A percentile compares a stretch with the other conserved stretches of the same genome.
phyloP scores from a whole-genome alignment of 805 yeast genomes.

The Pichia thaimueangensis region DNA sequence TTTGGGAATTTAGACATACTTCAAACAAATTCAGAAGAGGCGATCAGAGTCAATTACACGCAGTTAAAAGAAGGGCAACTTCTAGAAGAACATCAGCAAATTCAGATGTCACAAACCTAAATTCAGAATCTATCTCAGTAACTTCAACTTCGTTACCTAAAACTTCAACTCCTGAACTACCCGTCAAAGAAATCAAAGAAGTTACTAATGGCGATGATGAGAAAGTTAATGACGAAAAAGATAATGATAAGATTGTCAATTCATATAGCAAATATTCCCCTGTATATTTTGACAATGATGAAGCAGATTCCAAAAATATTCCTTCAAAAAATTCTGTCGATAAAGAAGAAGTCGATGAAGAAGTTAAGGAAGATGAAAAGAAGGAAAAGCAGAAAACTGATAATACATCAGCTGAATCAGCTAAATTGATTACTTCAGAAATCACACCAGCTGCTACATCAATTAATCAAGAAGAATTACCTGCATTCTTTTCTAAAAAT shows the following conservation, averaged over 20 bases:
- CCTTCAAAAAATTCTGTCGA: background rate
- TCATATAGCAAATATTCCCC: background rate
- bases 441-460: too few species aligned
- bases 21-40: slow-evolving; percentile 44
- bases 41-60: slow-evolving; percentile 38
- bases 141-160: background rate
- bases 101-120: background rate
- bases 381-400: background rate
- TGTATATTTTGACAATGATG: background rate
- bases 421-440: too few species aligned
- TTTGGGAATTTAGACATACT: slow-evolving; percentile 54
- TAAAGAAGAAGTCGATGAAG: background rate
- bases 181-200: background rate
- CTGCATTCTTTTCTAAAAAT: too few species aligned
- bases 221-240: background rate
- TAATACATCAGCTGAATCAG: too few species aligned
- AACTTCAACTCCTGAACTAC: background rate
- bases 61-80: slow-evolving; percentile 39
- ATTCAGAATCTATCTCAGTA: background rate
- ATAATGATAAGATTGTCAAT: background rate
- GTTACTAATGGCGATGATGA: background rate
- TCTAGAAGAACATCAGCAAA: slow-evolving; percentile 9
- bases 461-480: too few species aligned
- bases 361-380: background rate
- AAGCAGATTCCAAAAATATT: background rate